These are phyloP conservation scores for Stephanodiscus triporus DNA, from an alignment of 108 stramenopile species.

Conservation along the genomic window DNA sequence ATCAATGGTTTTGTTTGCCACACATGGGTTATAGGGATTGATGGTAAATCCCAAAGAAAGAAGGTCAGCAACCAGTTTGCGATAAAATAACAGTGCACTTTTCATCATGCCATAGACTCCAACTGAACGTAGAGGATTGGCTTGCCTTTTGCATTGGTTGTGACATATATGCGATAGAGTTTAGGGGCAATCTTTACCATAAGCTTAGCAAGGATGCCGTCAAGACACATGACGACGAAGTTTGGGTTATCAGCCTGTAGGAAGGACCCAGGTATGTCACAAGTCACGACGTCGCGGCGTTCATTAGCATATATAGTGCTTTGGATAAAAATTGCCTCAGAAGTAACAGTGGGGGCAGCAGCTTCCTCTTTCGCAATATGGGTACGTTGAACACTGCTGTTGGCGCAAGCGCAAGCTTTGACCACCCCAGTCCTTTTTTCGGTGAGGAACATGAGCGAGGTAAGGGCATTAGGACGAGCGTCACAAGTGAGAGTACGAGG, in stretches of 20 bases:
- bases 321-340: background rate
- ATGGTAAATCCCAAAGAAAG: too few species aligned
- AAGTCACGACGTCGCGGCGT: conserved; percentile 26
- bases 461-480: background rate
- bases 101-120: conserved; percentile 42
- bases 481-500: conserved; percentile 10
- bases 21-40: too few species aligned
- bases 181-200: conserved; percentile 28
- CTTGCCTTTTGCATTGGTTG: conserved; percentile 18
- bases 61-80: conserved; percentile 25
- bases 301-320: conserved; percentile 32
- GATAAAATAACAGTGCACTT: conserved; percentile 40
- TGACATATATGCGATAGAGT: conserved; percentile 9
- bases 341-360: conserved; percentile 1
- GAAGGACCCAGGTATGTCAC: conserved; percentile 47
- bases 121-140: conserved; percentile 32
- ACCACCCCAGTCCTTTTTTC: conserved; percentile 27
- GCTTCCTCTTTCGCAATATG: conserved; percentile 14
- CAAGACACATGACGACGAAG: background rate
- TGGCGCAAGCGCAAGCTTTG: too few species aligned
- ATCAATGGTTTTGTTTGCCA: conserved; percentile 23
- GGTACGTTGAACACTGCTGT: too few species aligned
- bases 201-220: background rate
- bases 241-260: conserved; percentile 38
- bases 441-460: background rate